Evolutionary conservation across 108 stramenopile species (phyloP).

Genomic region (Chaetoceros muelleri): DNA sequence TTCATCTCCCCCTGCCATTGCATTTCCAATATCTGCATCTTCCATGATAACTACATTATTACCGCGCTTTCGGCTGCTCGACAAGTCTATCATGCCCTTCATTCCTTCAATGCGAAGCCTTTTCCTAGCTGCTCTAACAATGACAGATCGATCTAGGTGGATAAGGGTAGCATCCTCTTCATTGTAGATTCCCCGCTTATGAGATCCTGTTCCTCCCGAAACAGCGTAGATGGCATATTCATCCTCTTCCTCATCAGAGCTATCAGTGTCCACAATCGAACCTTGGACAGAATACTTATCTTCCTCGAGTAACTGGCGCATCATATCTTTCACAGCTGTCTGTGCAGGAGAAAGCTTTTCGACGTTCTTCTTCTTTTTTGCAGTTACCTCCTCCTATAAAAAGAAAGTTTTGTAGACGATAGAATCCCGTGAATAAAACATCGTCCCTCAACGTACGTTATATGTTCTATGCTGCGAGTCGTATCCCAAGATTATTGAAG

Average conservation of each 20-base stretch:
- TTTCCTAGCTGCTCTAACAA: constrained; percentile 32
- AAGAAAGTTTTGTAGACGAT: too few relatives aligned
- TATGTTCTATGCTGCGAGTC: not conserved
- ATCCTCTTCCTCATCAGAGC: constrained; percentile 17
- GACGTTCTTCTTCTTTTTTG: constrained; percentile 1
- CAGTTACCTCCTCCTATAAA: too few relatives aligned
- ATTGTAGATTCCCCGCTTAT: constrained; percentile 18
- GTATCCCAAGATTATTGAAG: not conserved
- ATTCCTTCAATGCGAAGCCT: constrained; percentile 23
- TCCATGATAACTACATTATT: not conserved
- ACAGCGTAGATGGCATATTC: not conserved
- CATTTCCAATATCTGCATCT: constrained; percentile 1
- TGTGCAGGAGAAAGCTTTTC: constrained; percentile 40
- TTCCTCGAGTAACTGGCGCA: constrained; percentile 76
- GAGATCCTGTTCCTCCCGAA: constrained; percentile 30
- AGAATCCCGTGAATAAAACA: not conserved
- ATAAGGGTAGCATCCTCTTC: constrained; percentile 1
- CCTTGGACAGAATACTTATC: constrained; percentile 75
- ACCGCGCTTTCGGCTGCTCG: not conserved
- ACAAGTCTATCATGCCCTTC: not conserved
- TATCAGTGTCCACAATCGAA: constrained; percentile 43
- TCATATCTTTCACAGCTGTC: constrained; percentile 69
- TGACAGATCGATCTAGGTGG: constrained; percentile 35
- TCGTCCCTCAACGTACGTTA: not conserved
- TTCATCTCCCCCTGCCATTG: constrained; percentile 5